Base-by-base conservation (phyloP, 2,329 filamentous ascomycete genomes). In the Penicillium aurantiogriseum region DNA sequence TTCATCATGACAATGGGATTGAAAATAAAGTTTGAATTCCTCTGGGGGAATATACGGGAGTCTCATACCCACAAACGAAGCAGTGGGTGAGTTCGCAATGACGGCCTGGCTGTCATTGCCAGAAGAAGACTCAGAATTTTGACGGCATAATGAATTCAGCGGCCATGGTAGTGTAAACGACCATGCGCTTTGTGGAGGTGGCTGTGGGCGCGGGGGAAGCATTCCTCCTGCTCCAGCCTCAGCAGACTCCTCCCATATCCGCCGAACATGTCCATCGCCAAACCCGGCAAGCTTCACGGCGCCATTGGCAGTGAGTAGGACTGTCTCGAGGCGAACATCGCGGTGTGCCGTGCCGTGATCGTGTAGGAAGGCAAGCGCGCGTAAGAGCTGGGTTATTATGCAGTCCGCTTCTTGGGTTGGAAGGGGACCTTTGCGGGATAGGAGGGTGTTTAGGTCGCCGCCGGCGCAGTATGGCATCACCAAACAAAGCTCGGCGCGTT, bases 281-380 rank as follows among this genome's bases (percentile, higher is more conserved):
- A 97, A 97, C 65, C 97, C 93, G 10, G 92, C 92, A 59, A 97
- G 92, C 63, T 95, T 94, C 27, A 95, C 89, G 61, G 92, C 90
- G 53, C 90, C 89, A 2, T 85, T 81, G 1, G 86, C 83, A 61
- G 96, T 84, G 58, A 97, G 89, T 0, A 97, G 81, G 44, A 97
- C 94, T 63, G 97, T 97, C 68, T 97, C 92, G 0, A 93, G 92
- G 71, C 96, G 97, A 66, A 97, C 84, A 69, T 97, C 92, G 47
- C 93, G 89, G 73, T 97, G 93, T 0, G 97, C 92, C 67, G 96
- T 92, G 44, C 88, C 89, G 29, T 91, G 81, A 3, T 86, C 83
- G 70, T 97, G 93, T 33, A 97, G 91, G 70, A 96, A 73, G 1
- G 58, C 50, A 5, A 73, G 47, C 0, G 66, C 71, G 3, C 67